These are phyloP conservation scores for Wickerhamomyces bovis DNA, from an alignment of 805 yeast species.

Conservation along the genomic window DNA sequence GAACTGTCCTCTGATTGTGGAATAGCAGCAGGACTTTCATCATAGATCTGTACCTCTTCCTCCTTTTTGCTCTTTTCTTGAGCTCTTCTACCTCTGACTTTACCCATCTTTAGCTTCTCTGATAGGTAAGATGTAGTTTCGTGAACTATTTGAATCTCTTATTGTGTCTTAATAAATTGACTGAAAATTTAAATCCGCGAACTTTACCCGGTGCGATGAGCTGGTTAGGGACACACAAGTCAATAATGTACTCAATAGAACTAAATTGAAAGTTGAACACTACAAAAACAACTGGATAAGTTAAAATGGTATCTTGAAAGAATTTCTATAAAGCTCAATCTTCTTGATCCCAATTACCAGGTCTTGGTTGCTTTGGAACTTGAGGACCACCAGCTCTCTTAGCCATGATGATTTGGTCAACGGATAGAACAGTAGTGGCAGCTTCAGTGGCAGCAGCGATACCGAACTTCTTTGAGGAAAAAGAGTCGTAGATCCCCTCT, in stretches of 20 bases:
- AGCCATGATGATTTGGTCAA: conserved; percentile 98
- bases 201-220: conserved; percentile 9
- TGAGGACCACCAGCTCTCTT: conserved; percentile 99
- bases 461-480: conserved; percentile 78
- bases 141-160: neutral
- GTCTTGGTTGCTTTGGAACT: conserved; percentile 75
- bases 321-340: conserved; percentile 39
- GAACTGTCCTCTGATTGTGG: conserved; percentile 14
- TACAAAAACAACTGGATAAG: neutral
- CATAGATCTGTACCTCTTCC: neutral
- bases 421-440: conserved; percentile 81
- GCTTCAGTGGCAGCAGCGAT: conserved; percentile 94
- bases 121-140: too few species aligned
- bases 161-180: neutral
- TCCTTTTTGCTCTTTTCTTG: conserved; percentile 24
- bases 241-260: too few species aligned
- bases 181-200: neutral
- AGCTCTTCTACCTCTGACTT: conserved; percentile 38
- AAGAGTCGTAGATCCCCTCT: conserved; percentile 71
- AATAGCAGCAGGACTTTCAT: conserved; percentile 6
- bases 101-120: conserved; percentile 17
- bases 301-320: neutral
- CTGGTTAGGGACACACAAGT: neutral
- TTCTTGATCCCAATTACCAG: conserved; percentile 95
- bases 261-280: neutral